phyloP scores from a whole-genome alignment of 2,329 filamentous ascomycete species.

The Colletotrichum endophyticum region DNA sequence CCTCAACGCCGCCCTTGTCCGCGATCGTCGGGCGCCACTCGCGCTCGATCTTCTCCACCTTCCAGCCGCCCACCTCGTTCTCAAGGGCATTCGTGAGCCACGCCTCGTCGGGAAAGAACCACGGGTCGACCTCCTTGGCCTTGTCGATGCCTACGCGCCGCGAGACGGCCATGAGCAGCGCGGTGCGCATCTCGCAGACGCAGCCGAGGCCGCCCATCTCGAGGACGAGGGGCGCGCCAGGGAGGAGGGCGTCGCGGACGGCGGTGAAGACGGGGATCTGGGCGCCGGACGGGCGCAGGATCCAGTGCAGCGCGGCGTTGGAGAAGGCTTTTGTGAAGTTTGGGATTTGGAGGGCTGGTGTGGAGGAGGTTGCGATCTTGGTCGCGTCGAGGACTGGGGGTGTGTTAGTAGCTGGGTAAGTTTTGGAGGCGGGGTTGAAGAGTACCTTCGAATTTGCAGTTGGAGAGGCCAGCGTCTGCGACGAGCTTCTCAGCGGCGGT shows the following conservation, averaged over 20 bases:
- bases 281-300: constrained; percentile 52
- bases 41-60: constrained; percentile 58
- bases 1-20: constrained; percentile 65
- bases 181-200: constrained; percentile 65
- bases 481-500: constrained; percentile 50
- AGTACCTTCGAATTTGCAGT: constrained; percentile 50
- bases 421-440: not conserved
- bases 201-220: constrained; percentile 78
- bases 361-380: constrained; percentile 31
- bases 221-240: constrained; percentile 65
- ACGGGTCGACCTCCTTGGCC: constrained; percentile 60
- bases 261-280: constrained; percentile 58
- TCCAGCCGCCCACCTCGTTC: constrained; percentile 49
- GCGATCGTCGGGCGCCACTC: constrained; percentile 69
- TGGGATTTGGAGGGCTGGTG: not conserved
- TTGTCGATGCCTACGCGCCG: constrained; percentile 55
- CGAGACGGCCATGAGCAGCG: constrained; percentile 58
- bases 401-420: not conserved
- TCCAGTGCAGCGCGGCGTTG: constrained; percentile 72
- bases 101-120: constrained; percentile 73
- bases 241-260: constrained; percentile 55
- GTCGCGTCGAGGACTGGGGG: constrained; percentile 51
- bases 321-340: constrained; percentile 65
- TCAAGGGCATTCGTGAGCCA: constrained; percentile 56
- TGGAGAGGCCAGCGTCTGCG: constrained; percentile 32